Percentiles rank a stretch among this genome's conserved stretches.
phyloP scores from a whole-genome alignment of 352 stramenopile genomes.

The Phytophthora meadii region DNA sequence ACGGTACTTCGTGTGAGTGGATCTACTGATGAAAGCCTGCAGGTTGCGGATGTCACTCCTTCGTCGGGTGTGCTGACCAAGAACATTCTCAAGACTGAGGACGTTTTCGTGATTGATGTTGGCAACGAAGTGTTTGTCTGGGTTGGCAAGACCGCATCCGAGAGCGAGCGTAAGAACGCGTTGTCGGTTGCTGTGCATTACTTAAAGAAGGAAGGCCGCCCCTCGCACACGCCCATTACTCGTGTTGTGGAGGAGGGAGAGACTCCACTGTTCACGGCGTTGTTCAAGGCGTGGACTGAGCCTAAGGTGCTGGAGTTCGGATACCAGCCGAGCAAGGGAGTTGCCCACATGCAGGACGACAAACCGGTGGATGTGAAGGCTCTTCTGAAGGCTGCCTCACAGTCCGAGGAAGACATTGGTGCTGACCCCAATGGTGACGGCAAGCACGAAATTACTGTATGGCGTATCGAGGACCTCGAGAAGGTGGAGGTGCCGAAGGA shows the following conservation, averaged over 20 bases:
- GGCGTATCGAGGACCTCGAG: constrained; percentile 92
- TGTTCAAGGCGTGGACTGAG: constrained; percentile 83
- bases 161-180: constrained; percentile 87
- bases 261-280: constrained; percentile 83
- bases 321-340: constrained; percentile 51
- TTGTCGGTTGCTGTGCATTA: constrained; percentile 89
- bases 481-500: constrained; percentile 83
- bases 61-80: constrained; percentile 79
- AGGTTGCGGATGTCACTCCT: constrained; percentile 71
- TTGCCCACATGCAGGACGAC: constrained; percentile 50
- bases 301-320: constrained; percentile 76
- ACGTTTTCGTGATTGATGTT: constrained; percentile 94
- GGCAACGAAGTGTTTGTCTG: constrained; percentile 92
- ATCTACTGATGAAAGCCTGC: constrained; percentile 54
- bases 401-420: constrained; percentile 76
- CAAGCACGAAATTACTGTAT: constrained; percentile 86
- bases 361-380: constrained; percentile 69
- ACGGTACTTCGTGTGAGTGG: constrained; percentile 84
- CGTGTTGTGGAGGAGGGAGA: constrained; percentile 88
- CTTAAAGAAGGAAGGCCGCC: constrained; percentile 65
- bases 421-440: constrained; percentile 72
- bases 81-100: constrained; percentile 79
- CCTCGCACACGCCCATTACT: constrained; percentile 76
- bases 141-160: constrained; percentile 88
- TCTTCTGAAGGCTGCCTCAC: constrained; percentile 48